Percentiles rank a stretch among this genome's conserved stretches.
phyloP scores from a whole-genome alignment of 441 rosid species.

The Pelargonium citronellum region DNA sequence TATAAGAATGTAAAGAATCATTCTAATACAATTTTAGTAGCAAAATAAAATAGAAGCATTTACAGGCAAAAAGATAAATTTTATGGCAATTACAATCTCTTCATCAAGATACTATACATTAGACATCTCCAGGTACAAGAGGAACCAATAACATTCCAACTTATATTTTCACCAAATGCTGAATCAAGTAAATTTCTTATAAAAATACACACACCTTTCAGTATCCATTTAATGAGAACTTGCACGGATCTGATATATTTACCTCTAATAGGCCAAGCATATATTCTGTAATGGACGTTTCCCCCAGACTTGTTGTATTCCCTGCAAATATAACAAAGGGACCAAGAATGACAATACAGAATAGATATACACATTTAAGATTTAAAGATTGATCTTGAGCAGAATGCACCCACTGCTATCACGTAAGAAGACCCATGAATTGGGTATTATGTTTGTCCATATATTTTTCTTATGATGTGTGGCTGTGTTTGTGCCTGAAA shows the following conservation, averaged over 20 bases:
- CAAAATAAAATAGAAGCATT: background rate
- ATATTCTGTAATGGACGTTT: background rate
- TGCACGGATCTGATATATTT: conserved; percentile 5
- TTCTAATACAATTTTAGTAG: background rate
- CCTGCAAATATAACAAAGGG: conserved; percentile 17
- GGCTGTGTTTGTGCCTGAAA: background rate
- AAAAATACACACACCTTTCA: background rate
- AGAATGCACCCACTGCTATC: conserved; percentile 4
- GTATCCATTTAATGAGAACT: background rate
- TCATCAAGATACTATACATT: background rate
- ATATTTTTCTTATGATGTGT: background rate
- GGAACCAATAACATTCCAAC: too few relatives aligned
- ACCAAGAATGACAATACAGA: conserved; percentile 1
- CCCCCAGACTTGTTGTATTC: background rate
- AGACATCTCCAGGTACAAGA: too few relatives aligned
- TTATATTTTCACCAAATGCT: conserved; percentile 1
- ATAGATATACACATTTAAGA: background rate
- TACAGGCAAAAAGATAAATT: background rate
- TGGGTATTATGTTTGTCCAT: background rate
- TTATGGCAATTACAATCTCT: background rate
- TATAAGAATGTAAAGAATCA: background rate
- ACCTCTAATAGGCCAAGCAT: background rate
- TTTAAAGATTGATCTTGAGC: too few relatives aligned
- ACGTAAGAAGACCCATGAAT: background rate
- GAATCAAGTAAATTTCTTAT: background rate